Conservation (phyloP, 2,329 filamentous ascomycete species). For the Cordyceps militaris region DNA sequence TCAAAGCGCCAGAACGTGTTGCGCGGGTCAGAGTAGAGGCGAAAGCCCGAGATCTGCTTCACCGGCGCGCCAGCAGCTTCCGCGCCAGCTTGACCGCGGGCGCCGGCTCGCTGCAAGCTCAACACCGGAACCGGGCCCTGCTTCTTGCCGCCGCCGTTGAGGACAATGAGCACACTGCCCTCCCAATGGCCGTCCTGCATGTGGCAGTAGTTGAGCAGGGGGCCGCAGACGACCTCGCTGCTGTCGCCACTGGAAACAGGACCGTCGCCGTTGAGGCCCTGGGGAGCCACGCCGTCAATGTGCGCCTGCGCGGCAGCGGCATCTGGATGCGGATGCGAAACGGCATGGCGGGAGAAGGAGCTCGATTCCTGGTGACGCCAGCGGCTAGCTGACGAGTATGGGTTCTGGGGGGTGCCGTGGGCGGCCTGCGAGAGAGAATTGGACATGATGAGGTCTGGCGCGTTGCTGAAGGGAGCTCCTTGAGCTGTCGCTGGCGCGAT, state of each 20-base stretch:
- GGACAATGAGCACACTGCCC: conserved; percentile 80
- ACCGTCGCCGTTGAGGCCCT: conserved; percentile 14
- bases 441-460: neutral
- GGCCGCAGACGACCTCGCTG: conserved; percentile 61
- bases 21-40: conserved; percentile 58
- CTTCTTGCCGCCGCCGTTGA: conserved; percentile 58
- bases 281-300: conserved; percentile 19
- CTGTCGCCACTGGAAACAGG: conserved; percentile 31
- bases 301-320: conserved; percentile 32
- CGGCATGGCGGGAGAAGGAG: conserved; percentile 44
- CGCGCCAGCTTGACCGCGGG: conserved; percentile 23
- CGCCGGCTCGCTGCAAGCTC: conserved; percentile 39
- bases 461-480: neutral
- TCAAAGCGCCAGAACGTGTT: conserved; percentile 94
- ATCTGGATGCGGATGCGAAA: conserved; percentile 40
- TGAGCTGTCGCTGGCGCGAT: neutral
- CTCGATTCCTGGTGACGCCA: conserved; percentile 61
- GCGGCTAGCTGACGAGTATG: conserved; percentile 47
- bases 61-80: neutral
- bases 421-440: neutral
- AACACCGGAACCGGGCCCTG: conserved; percentile 54
- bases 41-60: conserved; percentile 39
- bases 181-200: conserved; percentile 70
- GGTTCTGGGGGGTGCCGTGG: conserved; percentile 30
- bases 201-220: conserved; percentile 69